These are phyloP conservation scores for Plasmodium cynomolgi DNA, from an alignment of 169 alveolate genomes.

Conservation along the genomic window DNA sequence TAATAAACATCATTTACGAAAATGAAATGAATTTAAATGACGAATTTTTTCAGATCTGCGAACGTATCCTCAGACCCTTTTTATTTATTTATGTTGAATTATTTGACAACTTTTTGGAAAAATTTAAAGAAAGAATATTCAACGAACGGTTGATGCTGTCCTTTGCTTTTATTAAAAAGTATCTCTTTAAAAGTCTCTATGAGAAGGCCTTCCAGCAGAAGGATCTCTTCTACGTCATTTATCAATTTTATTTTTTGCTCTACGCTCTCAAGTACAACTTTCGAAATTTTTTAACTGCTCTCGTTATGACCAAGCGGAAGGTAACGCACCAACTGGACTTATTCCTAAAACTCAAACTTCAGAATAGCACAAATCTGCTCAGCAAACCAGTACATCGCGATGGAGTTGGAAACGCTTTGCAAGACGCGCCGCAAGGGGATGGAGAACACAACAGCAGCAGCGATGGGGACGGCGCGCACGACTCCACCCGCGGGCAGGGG, in stretches of 20 bases:
- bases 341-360: conserved; percentile 38
- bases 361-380: neutral
- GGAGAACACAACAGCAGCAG: neutral
- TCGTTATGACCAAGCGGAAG: conserved; percentile 43
- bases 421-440: neutral
- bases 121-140: conserved; percentile 27
- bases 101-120: conserved; percentile 22
- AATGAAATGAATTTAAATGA: conserved; percentile 74
- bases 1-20: conserved; percentile 43
- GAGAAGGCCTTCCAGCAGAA: conserved; percentile 61
- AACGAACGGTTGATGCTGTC: conserved; percentile 30
- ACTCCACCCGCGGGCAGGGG: neutral
- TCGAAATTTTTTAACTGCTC: conserved; percentile 4
- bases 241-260: conserved; percentile 58
- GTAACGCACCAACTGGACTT: conserved; percentile 8
- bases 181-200: conserved; percentile 58
- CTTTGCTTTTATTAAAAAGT: conserved; percentile 50
- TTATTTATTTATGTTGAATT: conserved; percentile 46
- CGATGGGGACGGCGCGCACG: neutral
- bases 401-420: neutral
- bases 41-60: conserved; percentile 34
- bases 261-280: conserved; percentile 40
- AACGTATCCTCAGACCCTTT: conserved; percentile 47
- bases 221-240: conserved; percentile 56
- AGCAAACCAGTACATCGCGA: neutral